Base-by-base conservation (phyloP, 2,329 filamentous ascomycete genomes). In the Alternaria novae-zelandiae region DNA sequence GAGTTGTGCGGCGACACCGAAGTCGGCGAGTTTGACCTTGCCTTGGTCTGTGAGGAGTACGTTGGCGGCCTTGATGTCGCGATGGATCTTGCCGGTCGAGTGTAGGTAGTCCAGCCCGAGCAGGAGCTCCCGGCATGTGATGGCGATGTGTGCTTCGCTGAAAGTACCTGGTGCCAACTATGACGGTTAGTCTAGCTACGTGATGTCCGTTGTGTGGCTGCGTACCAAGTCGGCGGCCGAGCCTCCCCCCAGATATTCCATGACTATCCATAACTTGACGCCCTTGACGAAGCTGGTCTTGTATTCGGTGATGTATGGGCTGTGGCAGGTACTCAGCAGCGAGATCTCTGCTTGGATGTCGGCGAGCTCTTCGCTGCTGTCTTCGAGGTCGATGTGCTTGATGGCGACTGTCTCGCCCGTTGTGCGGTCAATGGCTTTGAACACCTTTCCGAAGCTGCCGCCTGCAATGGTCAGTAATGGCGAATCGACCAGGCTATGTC, bases 381-480 rank as follows among this genome's bases (percentile, higher is more conserved):
- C 97, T 83, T 99, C 96, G 77, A 99, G 92, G 80, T 99, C 96
- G 80, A 99, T 98, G 85, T 97, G 93, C 82, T 99, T 99, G 81
- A 99, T 96, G 30, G 96, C 96, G 57, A 98, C 96, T 44, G 94
- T 91, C 74, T 97, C 94, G 68, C 95, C 95, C 1, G 95, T 97
- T 26, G 89, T 85, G 78, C 90, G 93, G 75, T 98, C 94, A 76
- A 97, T 94, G 54, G 94, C 96, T 81, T 97, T 97, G 86, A 97
- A 99, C 30, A 99, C 96, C 47, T 95, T 90, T 60, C 96, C 96
- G 80, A 99, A 99, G 80, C 94, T 97, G 63, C 95, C 95, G 81
- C 93, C 93, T 96, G 57, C 25, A 50, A 9, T 32, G 47, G 63
- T 77, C 43, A 77, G 72, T 60, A 44, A 44, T 13, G 21, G 47